These are phyloP conservation scores for Vairimorpha apis DNA, from an alignment of 371 early-diverging fungal genomes.

Conservation along the genomic window DNA sequence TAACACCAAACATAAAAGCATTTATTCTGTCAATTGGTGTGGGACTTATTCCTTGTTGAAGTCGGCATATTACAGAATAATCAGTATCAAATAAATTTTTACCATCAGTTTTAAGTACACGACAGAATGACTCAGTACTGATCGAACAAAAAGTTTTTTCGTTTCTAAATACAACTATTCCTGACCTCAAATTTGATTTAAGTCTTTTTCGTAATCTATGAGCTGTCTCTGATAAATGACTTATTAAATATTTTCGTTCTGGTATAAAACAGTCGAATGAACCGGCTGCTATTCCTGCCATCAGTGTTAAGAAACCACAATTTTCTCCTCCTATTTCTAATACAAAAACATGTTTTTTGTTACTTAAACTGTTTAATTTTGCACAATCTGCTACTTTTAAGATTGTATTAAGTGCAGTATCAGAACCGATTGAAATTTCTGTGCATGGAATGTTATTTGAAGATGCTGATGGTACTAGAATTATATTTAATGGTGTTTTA, in stretches of 20 bases:
- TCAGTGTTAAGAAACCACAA: constrained; percentile 82
- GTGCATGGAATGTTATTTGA: constrained; percentile 96
- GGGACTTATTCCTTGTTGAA: constrained; percentile 89
- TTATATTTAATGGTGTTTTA: constrained; percentile 78
- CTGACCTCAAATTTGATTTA: constrained; percentile 27
- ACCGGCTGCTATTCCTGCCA: constrained; percentile 79
- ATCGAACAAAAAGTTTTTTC: constrained; percentile 46
- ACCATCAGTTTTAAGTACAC: constrained; percentile 82
- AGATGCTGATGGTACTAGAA: constrained; percentile 85
- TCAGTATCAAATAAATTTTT: constrained; percentile 77
- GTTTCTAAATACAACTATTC: constrained; percentile 51
- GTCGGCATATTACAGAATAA: constrained; percentile 81
- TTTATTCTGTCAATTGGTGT: constrained; percentile 87
- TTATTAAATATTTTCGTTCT: constrained; percentile 55
- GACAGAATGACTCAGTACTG: constrained; percentile 73
- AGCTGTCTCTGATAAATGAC: constrained; percentile 47
- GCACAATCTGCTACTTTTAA: constrained; percentile 82
- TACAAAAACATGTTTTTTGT: constrained; percentile 82
- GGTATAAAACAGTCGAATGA: constrained; percentile 88
- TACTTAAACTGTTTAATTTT: constrained; percentile 78
- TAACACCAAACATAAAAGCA: constrained; percentile 66
- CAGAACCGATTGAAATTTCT: constrained; percentile 84
- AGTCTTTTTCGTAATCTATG: constrained; percentile 50
- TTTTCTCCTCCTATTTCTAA: constrained; percentile 93
- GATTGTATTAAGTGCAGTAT: constrained; percentile 90